These are phyloP conservation scores for Fusarium globosum DNA, from an alignment of 2,329 filamentous ascomycete species.

Conservation along the genomic window DNA sequence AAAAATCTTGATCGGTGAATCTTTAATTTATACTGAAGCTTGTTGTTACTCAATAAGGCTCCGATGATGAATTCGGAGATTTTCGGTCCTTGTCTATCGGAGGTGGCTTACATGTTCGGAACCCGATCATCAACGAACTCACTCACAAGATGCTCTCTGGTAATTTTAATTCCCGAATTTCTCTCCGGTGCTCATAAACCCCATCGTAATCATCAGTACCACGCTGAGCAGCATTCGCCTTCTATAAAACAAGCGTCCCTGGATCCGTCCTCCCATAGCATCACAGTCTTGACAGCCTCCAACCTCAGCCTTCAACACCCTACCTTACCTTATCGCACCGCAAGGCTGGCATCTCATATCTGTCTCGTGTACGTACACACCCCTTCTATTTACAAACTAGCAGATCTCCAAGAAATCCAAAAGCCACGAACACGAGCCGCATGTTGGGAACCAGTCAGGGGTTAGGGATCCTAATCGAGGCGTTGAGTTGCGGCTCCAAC, in stretches of 20 bases:
- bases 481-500: constrained; percentile 35
- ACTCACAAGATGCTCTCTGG: not conserved
- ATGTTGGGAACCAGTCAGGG: constrained; percentile 43
- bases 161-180: not conserved
- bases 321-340: not conserved
- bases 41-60: not conserved
- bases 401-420: constrained; percentile 20
- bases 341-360: constrained; percentile 20
- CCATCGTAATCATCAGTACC: not conserved
- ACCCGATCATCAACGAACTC: constrained; percentile 23
- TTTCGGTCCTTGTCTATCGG: not conserved
- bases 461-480: constrained; percentile 8
- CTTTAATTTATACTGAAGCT: not conserved
- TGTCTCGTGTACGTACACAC: constrained; percentile 8
- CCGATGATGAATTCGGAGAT: not conserved
- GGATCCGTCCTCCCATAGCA: not conserved
- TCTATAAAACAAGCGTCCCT: not conserved
- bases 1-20: not conserved
- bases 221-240: accelerated
- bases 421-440: constrained; percentile 37
- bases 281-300: constrained; percentile 5
- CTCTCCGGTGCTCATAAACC: not conserved
- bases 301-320: not conserved
- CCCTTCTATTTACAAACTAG: constrained; percentile 8
- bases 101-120: constrained; percentile 24